Conservation (phyloP, 2,329 filamentous ascomycete genomes). For the Immersiporthe knoxdaviesiana region DNA sequence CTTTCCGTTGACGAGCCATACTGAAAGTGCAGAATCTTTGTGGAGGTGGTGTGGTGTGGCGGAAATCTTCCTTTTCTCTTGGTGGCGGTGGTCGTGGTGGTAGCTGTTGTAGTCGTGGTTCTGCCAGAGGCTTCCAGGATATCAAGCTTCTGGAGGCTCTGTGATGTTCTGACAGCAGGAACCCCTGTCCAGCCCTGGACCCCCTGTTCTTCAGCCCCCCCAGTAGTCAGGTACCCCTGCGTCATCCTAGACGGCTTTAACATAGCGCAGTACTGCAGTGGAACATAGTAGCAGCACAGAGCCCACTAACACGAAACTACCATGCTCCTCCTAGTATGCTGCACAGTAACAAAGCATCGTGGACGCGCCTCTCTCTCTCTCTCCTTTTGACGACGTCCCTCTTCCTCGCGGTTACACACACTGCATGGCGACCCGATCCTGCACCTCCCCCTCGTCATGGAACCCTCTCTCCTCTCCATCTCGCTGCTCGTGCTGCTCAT, state of each 20-base stretch:
- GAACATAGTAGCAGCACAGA: too few relatives aligned
- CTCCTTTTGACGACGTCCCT: not conserved
- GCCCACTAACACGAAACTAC: not conserved
- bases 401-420: not conserved
- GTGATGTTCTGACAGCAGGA: not conserved
- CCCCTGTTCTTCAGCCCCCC: not conserved
- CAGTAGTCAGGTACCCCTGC: not conserved
- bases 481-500: slow-evolving; percentile 45
- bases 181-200: not conserved
- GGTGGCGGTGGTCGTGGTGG: not conserved
- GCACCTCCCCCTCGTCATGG: slow-evolving; percentile 33
- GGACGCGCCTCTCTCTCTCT: not conserved
- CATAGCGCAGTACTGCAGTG: too few relatives aligned
- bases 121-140: not conserved
- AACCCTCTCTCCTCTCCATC: slow-evolving; percentile 34
- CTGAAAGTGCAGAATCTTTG: not conserved
- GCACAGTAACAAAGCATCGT: not conserved
- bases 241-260: not conserved
- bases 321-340: not conserved
- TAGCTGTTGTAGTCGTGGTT: not conserved
- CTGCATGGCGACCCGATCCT: not conserved
- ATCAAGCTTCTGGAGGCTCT: not conserved
- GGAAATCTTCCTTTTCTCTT: too few relatives aligned
- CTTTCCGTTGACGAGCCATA: slow-evolving; percentile 56
- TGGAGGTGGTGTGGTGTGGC: not conserved